Evolutionary conservation across 2,329 filamentous ascomycete genomes (phyloP), one percentile per base, ranked within the genome.

Genomic region (Penicillium concentricum): DNA sequence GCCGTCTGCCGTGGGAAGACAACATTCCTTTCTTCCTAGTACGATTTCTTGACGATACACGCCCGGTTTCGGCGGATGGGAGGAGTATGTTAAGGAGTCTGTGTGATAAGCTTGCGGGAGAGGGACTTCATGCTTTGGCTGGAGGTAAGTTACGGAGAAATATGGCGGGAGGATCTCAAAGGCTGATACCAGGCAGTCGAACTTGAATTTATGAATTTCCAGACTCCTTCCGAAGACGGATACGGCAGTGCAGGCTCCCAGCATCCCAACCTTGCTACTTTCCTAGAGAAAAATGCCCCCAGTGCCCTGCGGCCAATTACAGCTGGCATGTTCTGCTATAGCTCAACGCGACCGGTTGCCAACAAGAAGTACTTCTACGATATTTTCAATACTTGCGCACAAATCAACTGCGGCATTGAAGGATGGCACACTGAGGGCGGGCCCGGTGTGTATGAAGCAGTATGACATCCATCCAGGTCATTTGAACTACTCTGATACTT

Each of bases 351-450:
- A 26, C 89, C 92, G 0, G 85, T 92, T 2, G 90, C 93, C 69
- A 96, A 95, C 74, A 87, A 94, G 74, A 89, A 92, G 34, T 96
- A 92, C 78, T 96, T 89, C 77, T 95, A 96, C 71, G 85, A 88
- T 54, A 84, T 96, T 49, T 96, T 91, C 75, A 85, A 94, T 65
- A 84, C 87, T 0, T 94, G 90, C 76, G 81, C 83, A 59, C 80
- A 85, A 57, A 95, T 96, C 76, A 79, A 82, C 37, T 93, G 90
- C 69, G 83, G 87, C 56, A 88, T 96, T 48, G 92, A 96, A 74
- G 91, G 92, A 39, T 96, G 92, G 92, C 92, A 96, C 78, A 96
- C 92, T 16, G 92, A 96, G 77, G 92, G 87, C 62, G 92, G 92
- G 0, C 92, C 92, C 0, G 92, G 92, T 42, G 93, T 97, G 5